Conservation (phyloP, 352 stramenopile species). For the Pythium myriotylum region DNA sequence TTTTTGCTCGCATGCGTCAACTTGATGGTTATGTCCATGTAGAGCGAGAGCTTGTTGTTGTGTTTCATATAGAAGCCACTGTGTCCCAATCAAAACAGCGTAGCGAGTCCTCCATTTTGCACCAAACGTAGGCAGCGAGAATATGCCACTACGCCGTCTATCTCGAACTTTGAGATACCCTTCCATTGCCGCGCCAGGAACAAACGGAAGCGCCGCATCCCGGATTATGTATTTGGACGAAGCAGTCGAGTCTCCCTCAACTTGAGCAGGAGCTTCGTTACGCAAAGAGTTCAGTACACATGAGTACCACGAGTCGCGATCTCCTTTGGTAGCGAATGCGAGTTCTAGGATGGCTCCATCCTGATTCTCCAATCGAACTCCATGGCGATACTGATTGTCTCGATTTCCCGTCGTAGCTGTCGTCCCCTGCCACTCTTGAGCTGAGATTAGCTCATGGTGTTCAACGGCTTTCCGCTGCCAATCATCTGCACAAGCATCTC, state of each 20-base stretch:
- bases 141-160: conserved; percentile 12
- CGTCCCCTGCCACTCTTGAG: conserved; percentile 20
- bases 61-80: conserved; percentile 73
- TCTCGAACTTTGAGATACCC: conserved; percentile 60
- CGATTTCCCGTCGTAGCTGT: not conserved
- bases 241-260: too few relatives aligned
- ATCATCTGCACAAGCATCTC: conserved; percentile 30
- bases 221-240: conserved; percentile 29
- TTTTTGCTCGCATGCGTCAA: conserved; percentile 9
- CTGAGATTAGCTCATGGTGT: conserved; percentile 50
- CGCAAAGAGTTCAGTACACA: not conserved
- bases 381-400: conserved; percentile 25
- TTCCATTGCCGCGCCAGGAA: conserved; percentile 68
- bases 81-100: conserved; percentile 65
- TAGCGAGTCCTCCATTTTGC: conserved; percentile 59
- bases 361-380: conserved; percentile 65
- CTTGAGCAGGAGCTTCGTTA: not conserved
- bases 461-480: conserved; percentile 39
- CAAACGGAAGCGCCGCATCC: conserved; percentile 57
- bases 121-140: not conserved
- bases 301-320: conserved; percentile 40
- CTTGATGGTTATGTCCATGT: conserved; percentile 24
- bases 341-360: conserved; percentile 65
- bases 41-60: conserved; percentile 54
- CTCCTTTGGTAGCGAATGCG: conserved; percentile 34